Conservation (phyloP, 2,329 filamentous ascomycete genomes). For the Alternaria solani region DNA sequence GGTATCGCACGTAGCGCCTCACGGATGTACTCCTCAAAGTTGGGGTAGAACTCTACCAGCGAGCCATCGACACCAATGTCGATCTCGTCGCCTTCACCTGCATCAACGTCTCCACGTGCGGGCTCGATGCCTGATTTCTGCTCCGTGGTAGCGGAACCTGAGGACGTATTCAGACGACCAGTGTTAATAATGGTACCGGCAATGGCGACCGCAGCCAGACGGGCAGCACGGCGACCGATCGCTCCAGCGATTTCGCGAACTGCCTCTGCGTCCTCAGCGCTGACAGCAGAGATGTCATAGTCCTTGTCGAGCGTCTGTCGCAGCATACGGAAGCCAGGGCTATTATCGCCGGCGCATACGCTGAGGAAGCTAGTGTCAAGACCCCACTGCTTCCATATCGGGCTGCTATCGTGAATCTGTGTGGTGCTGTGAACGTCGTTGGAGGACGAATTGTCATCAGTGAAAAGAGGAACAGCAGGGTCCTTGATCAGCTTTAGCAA, state of each 20-base stretch:
- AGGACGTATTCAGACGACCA: conserved; percentile 66
- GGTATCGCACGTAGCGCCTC: conserved; percentile 80
- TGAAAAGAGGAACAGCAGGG: conserved; percentile 74
- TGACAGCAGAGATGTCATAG: conserved; percentile 78
- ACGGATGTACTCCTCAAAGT: conserved; percentile 87
- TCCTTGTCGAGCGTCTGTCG: conserved; percentile 80
- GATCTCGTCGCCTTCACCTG: conserved; percentile 70
- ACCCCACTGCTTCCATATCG: conserved; percentile 81
- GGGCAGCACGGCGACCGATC: conserved; percentile 86
- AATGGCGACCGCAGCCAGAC: conserved; percentile 86
- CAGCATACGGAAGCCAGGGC: conserved; percentile 73
- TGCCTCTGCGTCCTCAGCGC: conserved; percentile 83
- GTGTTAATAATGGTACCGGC: conserved; percentile 84
- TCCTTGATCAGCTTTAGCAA: conserved; percentile 77
- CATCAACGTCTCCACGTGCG: conserved; percentile 43
- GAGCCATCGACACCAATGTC: conserved; percentile 96
- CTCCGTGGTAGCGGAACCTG: conserved; percentile 48
- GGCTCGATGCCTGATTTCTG: conserved; percentile 46
- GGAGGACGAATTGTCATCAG: conserved; percentile 73
- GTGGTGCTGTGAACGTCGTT: conserved; percentile 76
- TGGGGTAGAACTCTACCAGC: conserved; percentile 94
- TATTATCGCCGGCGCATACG: conserved; percentile 81
- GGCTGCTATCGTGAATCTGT: conserved; percentile 62
- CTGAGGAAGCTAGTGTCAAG: conserved; percentile 92
- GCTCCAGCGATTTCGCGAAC: conserved; percentile 85